Conservation (phyloP, 2,329 filamentous ascomycete species). For the Pestalotiopsis sp. region DNA sequence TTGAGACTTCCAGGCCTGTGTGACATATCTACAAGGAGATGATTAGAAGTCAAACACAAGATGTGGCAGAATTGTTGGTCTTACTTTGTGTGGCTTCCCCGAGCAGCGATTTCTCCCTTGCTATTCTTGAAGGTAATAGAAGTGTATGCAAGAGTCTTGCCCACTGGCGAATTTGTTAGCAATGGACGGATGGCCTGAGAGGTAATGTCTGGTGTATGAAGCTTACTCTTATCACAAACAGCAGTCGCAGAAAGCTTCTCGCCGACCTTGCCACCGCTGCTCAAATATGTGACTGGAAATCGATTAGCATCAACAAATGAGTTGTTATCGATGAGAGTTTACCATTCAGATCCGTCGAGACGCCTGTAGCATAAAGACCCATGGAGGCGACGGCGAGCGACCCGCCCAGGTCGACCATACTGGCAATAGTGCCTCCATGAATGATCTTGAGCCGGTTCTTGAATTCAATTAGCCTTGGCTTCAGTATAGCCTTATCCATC, state of each 20-base stretch:
- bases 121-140: slow-evolving; percentile 60
- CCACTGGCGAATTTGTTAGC: slow-evolving; percentile 46
- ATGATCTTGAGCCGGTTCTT: slow-evolving; percentile 78
- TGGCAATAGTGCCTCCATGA: slow-evolving; percentile 79
- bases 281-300: slow-evolving; percentile 62
- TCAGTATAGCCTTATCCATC: background rate
- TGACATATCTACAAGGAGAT: slow-evolving; percentile 40
- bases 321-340: slow-evolving; percentile 14
- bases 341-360: slow-evolving; percentile 69
- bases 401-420: slow-evolving; percentile 69
- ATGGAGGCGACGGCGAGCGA: slow-evolving; percentile 68
- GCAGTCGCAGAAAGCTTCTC: slow-evolving; percentile 60
- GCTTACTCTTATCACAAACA: slow-evolving; percentile 62
- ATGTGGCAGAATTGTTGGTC: slow-evolving; percentile 19
- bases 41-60: background rate
- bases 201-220: background rate
- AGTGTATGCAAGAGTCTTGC: slow-evolving; percentile 66
- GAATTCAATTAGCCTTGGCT: slow-evolving; percentile 4
- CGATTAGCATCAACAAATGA: no score
- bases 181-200: background rate
- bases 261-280: slow-evolving; percentile 58
- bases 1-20: slow-evolving; percentile 31
- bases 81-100: slow-evolving; percentile 69
- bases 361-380: slow-evolving; percentile 64
- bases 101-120: slow-evolving; percentile 61